Evolutionary conservation across 2,329 filamentous ascomycete genomes (phyloP).

Genomic region (Paraconiothyrium sp.): DNA sequence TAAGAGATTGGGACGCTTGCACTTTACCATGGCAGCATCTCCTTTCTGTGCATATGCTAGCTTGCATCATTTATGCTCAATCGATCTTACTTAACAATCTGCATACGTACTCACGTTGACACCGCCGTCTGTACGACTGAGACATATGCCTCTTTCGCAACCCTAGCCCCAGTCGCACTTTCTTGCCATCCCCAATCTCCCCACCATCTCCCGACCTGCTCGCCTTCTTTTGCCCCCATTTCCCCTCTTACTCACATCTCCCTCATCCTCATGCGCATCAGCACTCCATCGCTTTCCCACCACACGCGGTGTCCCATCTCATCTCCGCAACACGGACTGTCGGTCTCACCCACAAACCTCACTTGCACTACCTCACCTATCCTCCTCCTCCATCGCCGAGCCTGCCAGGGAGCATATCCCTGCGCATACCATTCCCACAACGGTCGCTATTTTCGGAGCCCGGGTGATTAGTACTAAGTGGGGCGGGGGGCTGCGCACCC

Average conservation of each 20-base stretch:
- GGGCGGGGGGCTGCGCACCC: neutral
- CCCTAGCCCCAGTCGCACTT: neutral
- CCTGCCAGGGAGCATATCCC: neutral
- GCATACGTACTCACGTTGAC: too few relatives aligned
- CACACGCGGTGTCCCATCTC: neutral
- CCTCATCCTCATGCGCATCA: neutral
- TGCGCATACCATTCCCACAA: neutral
- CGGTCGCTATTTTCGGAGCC: conserved; percentile 4
- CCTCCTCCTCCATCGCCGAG: neutral
- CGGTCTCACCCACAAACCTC: neutral
- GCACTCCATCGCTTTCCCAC: neutral
- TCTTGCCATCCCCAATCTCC: neutral
- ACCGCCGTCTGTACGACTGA: too few relatives aligned
- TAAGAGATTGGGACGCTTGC: too few relatives aligned
- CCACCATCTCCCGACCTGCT: neutral
- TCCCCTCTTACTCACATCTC: neutral
- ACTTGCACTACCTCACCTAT: neutral
- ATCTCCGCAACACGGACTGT: conserved; percentile 6
- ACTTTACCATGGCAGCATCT: neutral
- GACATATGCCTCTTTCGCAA: too few relatives aligned
- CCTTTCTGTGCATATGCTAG: neutral
- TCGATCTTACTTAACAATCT: too few relatives aligned
- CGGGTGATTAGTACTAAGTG: neutral
- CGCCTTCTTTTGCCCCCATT: neutral
- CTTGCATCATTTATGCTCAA: neutral